These are phyloP conservation scores for Macaranga tanarius DNA, from an alignment of 441 rosid species.

Conservation along the genomic window DNA sequence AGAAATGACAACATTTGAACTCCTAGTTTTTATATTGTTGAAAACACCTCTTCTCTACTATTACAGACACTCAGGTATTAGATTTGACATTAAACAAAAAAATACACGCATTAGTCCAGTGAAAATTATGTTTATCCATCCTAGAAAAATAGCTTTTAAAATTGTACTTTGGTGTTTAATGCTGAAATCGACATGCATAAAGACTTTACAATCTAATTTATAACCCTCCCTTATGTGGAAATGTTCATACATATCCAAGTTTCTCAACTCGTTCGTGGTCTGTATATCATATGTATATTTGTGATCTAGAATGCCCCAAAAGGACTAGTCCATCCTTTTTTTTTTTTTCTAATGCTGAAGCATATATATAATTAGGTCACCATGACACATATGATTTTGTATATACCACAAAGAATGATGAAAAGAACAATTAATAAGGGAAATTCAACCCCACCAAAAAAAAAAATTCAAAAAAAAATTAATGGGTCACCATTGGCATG, in stretches of 20 bases:
- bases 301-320: background rate
- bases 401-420: background rate
- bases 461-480: background rate
- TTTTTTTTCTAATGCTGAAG: background rate
- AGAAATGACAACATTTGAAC: no score
- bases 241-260: background rate
- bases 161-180: background rate
- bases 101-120: no score
- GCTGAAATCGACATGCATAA: background rate
- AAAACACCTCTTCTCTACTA: no score
- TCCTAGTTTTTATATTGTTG: no score
- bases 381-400: background rate
- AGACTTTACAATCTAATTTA: no score
- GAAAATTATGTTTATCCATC: background rate
- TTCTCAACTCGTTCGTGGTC: background rate
- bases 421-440: background rate
- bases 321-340: background rate
- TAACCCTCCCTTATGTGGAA: no score
- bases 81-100: no score
- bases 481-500: background rate
- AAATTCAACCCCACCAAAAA: background rate
- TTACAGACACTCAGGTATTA: no score
- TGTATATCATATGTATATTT: background rate
- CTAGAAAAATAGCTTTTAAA: background rate
- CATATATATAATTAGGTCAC: conserved; percentile 1